A percentile compares a stretch with the other conserved stretches of the same genome.
These are phyloP conservation scores for Ashbya aceris DNA, from an alignment of 1,139 yeast genomes.

Conservation along the genomic window DNA sequence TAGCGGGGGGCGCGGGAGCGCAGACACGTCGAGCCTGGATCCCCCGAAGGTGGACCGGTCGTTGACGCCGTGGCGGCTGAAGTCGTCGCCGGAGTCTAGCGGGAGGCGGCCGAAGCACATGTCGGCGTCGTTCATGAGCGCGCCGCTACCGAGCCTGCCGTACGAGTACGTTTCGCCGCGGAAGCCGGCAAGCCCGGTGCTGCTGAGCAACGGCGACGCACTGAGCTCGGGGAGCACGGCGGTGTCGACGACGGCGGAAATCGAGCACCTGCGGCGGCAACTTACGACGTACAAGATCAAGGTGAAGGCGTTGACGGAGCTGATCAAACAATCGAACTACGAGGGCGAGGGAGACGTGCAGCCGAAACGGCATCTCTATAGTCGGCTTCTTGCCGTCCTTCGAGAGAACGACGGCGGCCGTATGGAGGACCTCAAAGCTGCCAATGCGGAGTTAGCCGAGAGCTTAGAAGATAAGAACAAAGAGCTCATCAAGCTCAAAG, in stretches of 20 bases:
- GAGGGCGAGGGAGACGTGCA: constrained; percentile 7
- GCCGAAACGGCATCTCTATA: constrained; percentile 7
- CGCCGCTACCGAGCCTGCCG: not conserved
- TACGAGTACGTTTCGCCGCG: not conserved
- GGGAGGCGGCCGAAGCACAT: not conserved
- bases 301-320: constrained; percentile 28
- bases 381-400: constrained; percentile 13
- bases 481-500: constrained; percentile 12
- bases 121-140: not conserved
- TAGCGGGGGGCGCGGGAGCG: constrained; percentile 1
- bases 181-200: constrained; percentile 1
- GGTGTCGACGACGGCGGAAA: constrained; percentile 17
- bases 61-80: constrained; percentile 2
- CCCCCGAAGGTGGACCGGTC: constrained; percentile 4
- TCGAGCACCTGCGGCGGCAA: constrained; percentile 29
- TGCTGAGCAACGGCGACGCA: not conserved
- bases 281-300: constrained; percentile 31
- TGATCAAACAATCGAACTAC: constrained; percentile 27
- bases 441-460: constrained; percentile 16
- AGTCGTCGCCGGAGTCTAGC: constrained; percentile 1
- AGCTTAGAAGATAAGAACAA: constrained; percentile 13
- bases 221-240: constrained; percentile 7
- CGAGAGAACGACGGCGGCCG: constrained; percentile 20
- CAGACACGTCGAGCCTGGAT: constrained; percentile 14
- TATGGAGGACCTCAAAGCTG: constrained; percentile 18